Conservation (phyloP, 768 basidiomycete species). For the Russula virescens region DNA sequence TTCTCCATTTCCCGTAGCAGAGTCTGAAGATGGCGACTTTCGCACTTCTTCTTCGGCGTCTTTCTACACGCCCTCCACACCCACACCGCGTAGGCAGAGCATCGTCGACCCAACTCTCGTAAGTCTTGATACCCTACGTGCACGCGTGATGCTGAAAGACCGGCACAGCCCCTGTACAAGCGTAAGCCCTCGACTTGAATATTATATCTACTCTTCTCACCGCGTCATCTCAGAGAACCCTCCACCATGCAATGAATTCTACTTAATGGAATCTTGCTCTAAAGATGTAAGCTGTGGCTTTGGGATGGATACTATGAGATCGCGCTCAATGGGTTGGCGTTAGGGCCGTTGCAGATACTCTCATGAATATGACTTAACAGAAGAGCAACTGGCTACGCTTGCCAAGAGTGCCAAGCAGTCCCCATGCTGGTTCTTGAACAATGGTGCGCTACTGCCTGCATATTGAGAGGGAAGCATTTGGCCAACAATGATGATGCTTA, state of each 20-base stretch:
- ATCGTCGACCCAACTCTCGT: slow-evolving; percentile 36
- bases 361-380: slow-evolving; percentile 68
- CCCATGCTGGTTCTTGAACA: slow-evolving; percentile 80
- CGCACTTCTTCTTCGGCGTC: background rate
- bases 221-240: slow-evolving; percentile 53
- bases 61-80: background rate
- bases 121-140: slow-evolving; percentile 5
- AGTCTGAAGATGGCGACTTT: background rate
- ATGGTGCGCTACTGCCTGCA: slow-evolving; percentile 40
- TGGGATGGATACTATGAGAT: background rate
- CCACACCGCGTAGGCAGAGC: background rate
- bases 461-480: background rate
- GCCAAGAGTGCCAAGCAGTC: slow-evolving; percentile 78
- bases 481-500: slow-evolving; percentile 26
- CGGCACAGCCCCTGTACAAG: slow-evolving; percentile 18
- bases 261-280: slow-evolving; percentile 70
- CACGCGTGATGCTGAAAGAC: background rate
- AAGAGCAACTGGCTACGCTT: slow-evolving; percentile 65
- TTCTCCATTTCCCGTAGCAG: slow-evolving; percentile 5
- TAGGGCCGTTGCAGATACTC: slow-evolving; percentile 68
- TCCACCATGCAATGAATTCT: slow-evolving; percentile 81
- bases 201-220: slow-evolving; percentile 10
- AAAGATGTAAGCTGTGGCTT: slow-evolving; percentile 45
- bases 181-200: slow-evolving; percentile 4
- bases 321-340: background rate